Base-by-base conservation (phyloP, 768 basidiomycete genomes). In the Macrolepiota dolichaula region DNA sequence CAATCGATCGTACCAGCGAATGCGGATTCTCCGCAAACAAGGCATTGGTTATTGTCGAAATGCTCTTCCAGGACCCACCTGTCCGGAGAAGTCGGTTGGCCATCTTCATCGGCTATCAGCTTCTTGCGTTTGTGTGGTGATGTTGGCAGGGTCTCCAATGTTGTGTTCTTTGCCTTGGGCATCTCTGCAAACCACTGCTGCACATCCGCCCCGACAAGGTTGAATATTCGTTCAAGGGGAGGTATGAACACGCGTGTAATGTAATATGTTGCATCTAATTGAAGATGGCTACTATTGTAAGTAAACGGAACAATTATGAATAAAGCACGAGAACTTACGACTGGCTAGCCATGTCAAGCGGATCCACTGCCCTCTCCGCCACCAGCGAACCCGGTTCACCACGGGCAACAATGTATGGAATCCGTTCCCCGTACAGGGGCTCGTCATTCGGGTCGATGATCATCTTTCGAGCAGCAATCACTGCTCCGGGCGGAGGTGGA, bases 401-500 rank as follows among this genome's bases (percentile, higher is more conserved):
- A 47, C 84, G 79, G 15, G 80, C 77, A 52, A 99, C 92, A 51
- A 98, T 84, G 69, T 98, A 98, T 0, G 94, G 94, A 0, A 98
- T 85, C 29, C 96, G 86, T 66, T 99, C 95, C 17, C 92, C 93
- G 68, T 98, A 97, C 66, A 96, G 93, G 1, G 91, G 81, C 69
- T 97, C 96, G 54, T 89, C 84, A 25, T 87, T 85, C 0, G 87
- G 86, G 71, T 98, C 96, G 49, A 84, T 70, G 13, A 88, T 65
- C 72, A 89, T 83, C 57, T 85, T 83, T 29, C 88, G 81, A 2
- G 90, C 89, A 7, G 95, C 96, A 13, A 98, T 88, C 1, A 87
- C 82, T 5, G 86, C 96, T 0, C 95, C 97, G n/a, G 97, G 95
- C 5, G 93, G 95, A 0, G 96, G 97, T 0, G 86, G 85, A 0